Conservation (phyloP, 2,329 filamentous ascomycete genomes). For the Lizonia empirigonia region DNA sequence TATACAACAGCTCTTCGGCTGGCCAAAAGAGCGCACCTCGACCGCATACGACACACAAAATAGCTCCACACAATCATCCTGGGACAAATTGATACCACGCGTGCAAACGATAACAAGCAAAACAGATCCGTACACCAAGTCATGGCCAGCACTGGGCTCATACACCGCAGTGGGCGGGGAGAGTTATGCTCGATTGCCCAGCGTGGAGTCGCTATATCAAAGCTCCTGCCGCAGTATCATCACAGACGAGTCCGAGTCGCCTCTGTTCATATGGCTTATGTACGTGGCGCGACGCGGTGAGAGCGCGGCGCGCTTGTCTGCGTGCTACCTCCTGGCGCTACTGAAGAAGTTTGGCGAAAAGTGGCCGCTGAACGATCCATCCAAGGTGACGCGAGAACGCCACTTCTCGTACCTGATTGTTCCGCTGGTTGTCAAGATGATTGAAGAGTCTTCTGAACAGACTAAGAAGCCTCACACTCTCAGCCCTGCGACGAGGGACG, state of each 20-base stretch:
- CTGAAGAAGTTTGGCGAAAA: constrained; percentile 46
- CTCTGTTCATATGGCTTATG: constrained; percentile 56
- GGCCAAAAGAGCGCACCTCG: constrained; percentile 33
- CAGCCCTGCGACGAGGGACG: constrained; percentile 55
- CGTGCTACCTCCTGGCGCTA: constrained; percentile 48
- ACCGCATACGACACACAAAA: constrained; percentile 26
- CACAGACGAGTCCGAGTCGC: constrained; percentile 53
- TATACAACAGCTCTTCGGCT: constrained; percentile 43
- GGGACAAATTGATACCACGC: constrained; percentile 47
- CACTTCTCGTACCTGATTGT: constrained; percentile 54
- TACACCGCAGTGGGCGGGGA: constrained; percentile 37
- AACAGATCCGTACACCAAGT: constrained; percentile 48
- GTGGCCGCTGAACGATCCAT: constrained; percentile 46
- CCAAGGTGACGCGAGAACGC: constrained; percentile 47
- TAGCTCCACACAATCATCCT: constrained; percentile 26
- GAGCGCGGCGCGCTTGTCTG: constrained; percentile 49
- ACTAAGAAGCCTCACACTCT: constrained; percentile 28
- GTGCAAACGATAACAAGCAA: constrained; percentile 49
- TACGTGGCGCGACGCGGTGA: constrained; percentile 51
- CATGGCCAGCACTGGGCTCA: constrained; percentile 52
- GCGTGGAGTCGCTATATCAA: constrained; percentile 40
- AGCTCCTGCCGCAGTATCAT: constrained; percentile 38
- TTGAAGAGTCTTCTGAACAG: constrained; percentile 46
- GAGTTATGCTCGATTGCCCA: constrained; percentile 38
- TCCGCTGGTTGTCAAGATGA: constrained; percentile 56